Evolutionary conservation across 2,329 filamentous ascomycete genomes (phyloP), one percentile per base, ranked within the genome.

Genomic region (Paecilomyces sp.): DNA sequence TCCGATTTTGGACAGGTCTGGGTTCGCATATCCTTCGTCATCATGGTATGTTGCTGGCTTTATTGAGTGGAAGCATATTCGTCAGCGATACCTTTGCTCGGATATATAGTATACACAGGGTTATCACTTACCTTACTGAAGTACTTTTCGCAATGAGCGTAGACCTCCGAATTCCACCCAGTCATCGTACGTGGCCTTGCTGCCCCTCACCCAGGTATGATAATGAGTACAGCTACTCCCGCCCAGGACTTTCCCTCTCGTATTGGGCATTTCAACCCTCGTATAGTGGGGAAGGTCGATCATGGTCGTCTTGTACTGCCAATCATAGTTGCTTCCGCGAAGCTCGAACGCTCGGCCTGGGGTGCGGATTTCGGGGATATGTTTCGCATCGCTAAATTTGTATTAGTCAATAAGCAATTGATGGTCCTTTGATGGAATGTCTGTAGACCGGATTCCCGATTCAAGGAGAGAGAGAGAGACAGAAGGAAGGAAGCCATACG

Each of bases 211-310:
- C 84, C 84, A 87, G 7, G 84, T 85, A 71, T 81, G 85, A 70
- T 87, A 88, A 72, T 88, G 88, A 47, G 84, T 68, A 28, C 75
- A 81, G 0, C 78, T 81, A 60, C 80, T 83, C n/a, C 85, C 84
- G 34, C 85, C 84, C 0, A 87, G 80, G 1, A 77, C 77, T 71
- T 84, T 84, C 22, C 85, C 81, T 34, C 84, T 79, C 3, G 83
- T 85, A 66, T 86, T 86, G 54, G 83, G 83, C 73, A 85, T 85
- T 67, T 87, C 84, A 50, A 86, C 74, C 12, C 84, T 81, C 51
- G 80, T 79, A 65, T 86, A 86, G 63, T 86, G 83, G 11, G 77
- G 74, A 1, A 83, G 79, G 58, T 84, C 77, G 65, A 86, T 80
- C 71, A 87, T 79, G 33, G 82, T 85, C 0, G 81, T 82, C 73